Base-by-base conservation (phyloP, 2,329 filamentous ascomycete species). In the Penicillium sp. region DNA sequence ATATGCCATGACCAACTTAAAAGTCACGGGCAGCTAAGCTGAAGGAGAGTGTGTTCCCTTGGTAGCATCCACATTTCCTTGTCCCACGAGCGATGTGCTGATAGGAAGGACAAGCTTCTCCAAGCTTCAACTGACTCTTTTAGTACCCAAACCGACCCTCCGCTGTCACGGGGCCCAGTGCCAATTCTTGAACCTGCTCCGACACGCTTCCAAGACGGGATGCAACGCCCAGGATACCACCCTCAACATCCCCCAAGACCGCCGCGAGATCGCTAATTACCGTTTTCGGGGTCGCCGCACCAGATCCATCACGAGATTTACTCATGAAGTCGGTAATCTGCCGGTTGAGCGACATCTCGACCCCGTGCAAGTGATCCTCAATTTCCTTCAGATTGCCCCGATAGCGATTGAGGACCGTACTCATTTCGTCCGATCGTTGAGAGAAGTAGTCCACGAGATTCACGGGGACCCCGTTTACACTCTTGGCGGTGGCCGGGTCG, bases 381-480 rank as follows among this genome's bases (percentile, higher is more conserved):
- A 86, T 84, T 61, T 85, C 82, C 46, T 74, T 73, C 47, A 86
- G 66, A 52, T 81, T 82, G 39, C 71, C 69, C 58, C 79, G 76
- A 58, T 84, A 83, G 50, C 71, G 76, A 37, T 73, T 72, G 46
- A 84, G 74, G 45, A 80, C 80, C 13, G 72, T 66, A 12, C 74
- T 71, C 74, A 86, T 82, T 54, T 83, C 82, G 53, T 83, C 80
- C 1, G 80, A 76, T 18, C 81, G 77, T 48, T 73, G 74, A 9
- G 79, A 83, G 63, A 86, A 85, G 64, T 83, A 82, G 49, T 77
- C 74, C 45, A 85, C 80, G 26, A 86, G 67, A 55, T 83, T 83
- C 43, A 76, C 73, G 4, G 78, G 78, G 33, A 77, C 75, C 37
- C 77, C 76, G 26, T 74, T 73, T 39, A 75, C 73, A 7, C 67